Percentiles rank a stretch among this genome's conserved stretches.
These are phyloP conservation scores for Coemansia sp. DNA, from an alignment of 192 early-diverging fungal species.

Conservation along the genomic window DNA sequence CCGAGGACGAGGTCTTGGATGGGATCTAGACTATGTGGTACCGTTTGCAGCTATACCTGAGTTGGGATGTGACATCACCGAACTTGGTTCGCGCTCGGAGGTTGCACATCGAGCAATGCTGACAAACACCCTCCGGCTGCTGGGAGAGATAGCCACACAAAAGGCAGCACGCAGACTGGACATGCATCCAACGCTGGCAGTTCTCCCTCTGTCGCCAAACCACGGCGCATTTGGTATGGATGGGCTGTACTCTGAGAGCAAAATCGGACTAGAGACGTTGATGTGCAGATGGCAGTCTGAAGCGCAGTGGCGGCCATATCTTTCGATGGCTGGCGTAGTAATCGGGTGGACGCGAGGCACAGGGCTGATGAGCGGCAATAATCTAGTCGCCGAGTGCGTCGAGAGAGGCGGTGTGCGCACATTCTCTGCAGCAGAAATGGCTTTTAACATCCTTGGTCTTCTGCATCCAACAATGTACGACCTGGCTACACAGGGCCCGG, in stretches of 20 bases:
- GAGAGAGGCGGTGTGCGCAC: constrained; percentile 88
- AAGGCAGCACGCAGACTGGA: constrained; percentile 76
- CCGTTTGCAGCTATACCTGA: constrained; percentile 95
- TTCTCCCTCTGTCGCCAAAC: constrained; percentile 94
- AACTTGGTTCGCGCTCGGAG: constrained; percentile 85
- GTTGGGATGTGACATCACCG: constrained; percentile 82
- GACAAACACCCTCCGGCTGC: constrained; percentile 85
- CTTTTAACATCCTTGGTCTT: constrained; percentile 89
- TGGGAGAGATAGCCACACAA: constrained; percentile 82
- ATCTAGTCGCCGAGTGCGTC: constrained; percentile 84
- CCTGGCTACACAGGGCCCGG: constrained; percentile 63
- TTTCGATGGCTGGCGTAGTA: constrained; percentile 86
- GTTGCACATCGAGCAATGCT: constrained; percentile 93
- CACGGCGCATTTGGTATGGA: constrained; percentile 93
- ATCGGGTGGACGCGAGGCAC: constrained; percentile 99
- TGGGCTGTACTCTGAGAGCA: constrained; percentile 93
- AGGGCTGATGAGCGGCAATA: constrained; percentile 90
- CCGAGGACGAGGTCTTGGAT: constrained; percentile 63
- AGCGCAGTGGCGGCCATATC: constrained; percentile 76
- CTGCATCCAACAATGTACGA: constrained; percentile 79
- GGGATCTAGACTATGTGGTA: constrained; percentile 94
- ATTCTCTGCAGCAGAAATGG: constrained; percentile 90
- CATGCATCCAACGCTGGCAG: constrained; percentile 84
- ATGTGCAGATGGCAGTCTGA: constrained; percentile 92
- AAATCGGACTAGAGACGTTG: constrained; percentile 90